A percentile compares a stretch with the other conserved stretches of the same genome.
Evolutionary conservation across 441 rosid genomes (phyloP).

Genomic region (Pelargonium myrrhifolium): DNA sequence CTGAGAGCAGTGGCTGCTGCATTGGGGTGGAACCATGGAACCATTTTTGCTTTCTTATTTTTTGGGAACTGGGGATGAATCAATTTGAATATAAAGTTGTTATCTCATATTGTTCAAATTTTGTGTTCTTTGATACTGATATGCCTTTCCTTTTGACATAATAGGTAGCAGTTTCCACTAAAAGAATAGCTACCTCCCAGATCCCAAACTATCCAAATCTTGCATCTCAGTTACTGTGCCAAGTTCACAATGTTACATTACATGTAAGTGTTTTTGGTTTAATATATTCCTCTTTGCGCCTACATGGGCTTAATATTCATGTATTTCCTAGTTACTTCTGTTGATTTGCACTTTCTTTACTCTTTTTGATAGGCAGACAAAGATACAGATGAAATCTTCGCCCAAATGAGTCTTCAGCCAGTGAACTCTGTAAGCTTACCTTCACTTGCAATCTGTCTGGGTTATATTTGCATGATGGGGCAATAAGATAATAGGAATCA

Average conservation of each 20-base stretch:
- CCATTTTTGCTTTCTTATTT: too few relatives aligned
- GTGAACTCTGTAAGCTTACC: constrained; percentile 25
- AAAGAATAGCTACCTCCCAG: constrained; percentile 50
- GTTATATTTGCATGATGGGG: not conserved
- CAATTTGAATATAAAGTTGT: too few relatives aligned
- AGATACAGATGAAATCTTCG: constrained; percentile 91
- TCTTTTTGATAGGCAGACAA: constrained; percentile 59
- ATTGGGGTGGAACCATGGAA: too few relatives aligned
- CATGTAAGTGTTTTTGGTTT: constrained; percentile 40
- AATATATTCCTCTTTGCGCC: not conserved
- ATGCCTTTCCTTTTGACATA: not conserved
- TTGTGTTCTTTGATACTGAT: not conserved
- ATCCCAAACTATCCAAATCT: constrained; percentile 87
- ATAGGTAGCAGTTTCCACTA: constrained; percentile 95
- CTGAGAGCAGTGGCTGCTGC: too few relatives aligned
- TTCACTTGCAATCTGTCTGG: not conserved
- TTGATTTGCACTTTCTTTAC: not conserved
- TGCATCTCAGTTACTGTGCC: constrained; percentile 72
- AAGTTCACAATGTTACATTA: constrained; percentile 71
- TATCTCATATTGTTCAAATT: too few relatives aligned
- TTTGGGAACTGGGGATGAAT: too few relatives aligned
- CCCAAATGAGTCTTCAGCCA: constrained; percentile 95
- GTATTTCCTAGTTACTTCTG: not conserved
- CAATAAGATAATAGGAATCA: constrained; percentile 11
- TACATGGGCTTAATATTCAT: too few relatives aligned